Percentiles rank a stretch among this genome's conserved stretches.
phyloP scores from a whole-genome alignment of 2,329 filamentous ascomycete genomes.

The Aureobasidium subglaciale region DNA sequence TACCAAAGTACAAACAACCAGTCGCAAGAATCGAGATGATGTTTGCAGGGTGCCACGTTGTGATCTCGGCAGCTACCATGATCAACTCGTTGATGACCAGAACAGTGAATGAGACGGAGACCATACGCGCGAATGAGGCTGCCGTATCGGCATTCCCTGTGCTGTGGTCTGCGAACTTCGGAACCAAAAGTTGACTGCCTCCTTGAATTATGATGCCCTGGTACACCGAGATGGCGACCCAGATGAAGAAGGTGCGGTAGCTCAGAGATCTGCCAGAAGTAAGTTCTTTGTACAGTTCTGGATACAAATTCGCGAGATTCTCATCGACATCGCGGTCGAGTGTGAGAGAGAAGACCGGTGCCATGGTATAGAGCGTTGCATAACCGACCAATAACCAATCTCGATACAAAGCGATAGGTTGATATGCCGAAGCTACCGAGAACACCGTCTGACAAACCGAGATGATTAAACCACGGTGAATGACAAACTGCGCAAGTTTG shows the following conservation, averaged over 20 bases:
- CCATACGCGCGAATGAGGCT: slow-evolving; percentile 52
- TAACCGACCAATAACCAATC: slow-evolving; percentile 98
- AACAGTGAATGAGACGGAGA: slow-evolving; percentile 84
- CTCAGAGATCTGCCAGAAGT: slow-evolving; percentile 78
- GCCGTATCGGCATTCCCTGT: slow-evolving; percentile 18
- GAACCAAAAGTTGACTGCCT: slow-evolving; percentile 80
- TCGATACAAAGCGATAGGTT: slow-evolving; percentile 89
- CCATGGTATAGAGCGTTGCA: slow-evolving; percentile 90
- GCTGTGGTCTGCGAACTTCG: slow-evolving; percentile 47
- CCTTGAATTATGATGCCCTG: slow-evolving; percentile 94
- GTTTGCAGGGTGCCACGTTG: slow-evolving; percentile 95
- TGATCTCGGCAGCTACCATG: slow-evolving; percentile 96
- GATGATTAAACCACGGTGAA: slow-evolving; percentile 93
- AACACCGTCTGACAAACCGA: slow-evolving; percentile 96
- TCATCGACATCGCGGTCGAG: slow-evolving; percentile 95
- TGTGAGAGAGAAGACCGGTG: slow-evolving; percentile 85
- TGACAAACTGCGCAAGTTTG: slow-evolving; percentile 95
- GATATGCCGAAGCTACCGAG: slow-evolving; percentile 84
- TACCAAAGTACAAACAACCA: slow-evolving; percentile 69
- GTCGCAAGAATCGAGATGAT: slow-evolving; percentile 78
- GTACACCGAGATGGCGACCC: slow-evolving; percentile 92
- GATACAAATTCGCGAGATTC: slow-evolving; percentile 86
- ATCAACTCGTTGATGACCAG: slow-evolving; percentile 89
- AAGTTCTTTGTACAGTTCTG: slow-evolving; percentile 96
- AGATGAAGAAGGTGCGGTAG: slow-evolving; percentile 92